phyloP scores from a whole-genome alignment of 2,329 filamentous ascomycete species.

The Ophiognomonia clavigignenti-juglandacearum region DNA sequence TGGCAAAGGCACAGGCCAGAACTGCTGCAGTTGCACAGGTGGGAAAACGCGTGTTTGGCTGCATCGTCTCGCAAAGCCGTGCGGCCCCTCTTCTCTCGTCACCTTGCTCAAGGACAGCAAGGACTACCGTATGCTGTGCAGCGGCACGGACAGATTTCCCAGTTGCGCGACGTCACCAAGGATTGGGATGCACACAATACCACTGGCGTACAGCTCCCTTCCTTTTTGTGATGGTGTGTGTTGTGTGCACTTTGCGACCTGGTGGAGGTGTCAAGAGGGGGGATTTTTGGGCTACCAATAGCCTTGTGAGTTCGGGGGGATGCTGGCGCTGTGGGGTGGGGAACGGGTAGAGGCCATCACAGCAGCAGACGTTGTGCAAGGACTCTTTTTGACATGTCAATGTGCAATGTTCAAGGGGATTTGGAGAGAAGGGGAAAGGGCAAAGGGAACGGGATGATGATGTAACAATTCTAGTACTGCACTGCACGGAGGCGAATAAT shows the following conservation, averaged over 20 bases:
- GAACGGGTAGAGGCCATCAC: not conserved
- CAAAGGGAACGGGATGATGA: not conserved
- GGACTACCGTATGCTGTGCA: constrained; percentile 10
- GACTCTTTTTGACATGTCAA: not conserved
- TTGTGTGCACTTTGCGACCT: no score
- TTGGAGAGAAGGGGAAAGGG: not conserved
- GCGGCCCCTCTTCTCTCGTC: not conserved
- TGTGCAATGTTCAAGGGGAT: not conserved
- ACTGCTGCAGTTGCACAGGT: constrained; percentile 11
- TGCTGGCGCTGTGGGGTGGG: no score
- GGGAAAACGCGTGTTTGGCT: constrained; percentile 9
- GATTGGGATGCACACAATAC: not conserved
- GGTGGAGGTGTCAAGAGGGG: no score
- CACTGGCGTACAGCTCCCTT: not conserved
- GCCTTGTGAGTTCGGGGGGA: no score
- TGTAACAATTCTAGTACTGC: not conserved
- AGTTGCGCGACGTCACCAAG: constrained; percentile 10
- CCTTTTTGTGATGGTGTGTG: not conserved
- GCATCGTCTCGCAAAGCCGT: constrained; percentile 3
- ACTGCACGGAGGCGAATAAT: no score
- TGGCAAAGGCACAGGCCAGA: not conserved
- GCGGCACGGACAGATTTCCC: constrained; percentile 5
- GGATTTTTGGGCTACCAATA: no score
- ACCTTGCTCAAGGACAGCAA: constrained; percentile 9
- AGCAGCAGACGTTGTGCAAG: constrained; percentile 1